phyloP scores from a whole-genome alignment of 106 monocot species.

The Apostasia ramifera region DNA sequence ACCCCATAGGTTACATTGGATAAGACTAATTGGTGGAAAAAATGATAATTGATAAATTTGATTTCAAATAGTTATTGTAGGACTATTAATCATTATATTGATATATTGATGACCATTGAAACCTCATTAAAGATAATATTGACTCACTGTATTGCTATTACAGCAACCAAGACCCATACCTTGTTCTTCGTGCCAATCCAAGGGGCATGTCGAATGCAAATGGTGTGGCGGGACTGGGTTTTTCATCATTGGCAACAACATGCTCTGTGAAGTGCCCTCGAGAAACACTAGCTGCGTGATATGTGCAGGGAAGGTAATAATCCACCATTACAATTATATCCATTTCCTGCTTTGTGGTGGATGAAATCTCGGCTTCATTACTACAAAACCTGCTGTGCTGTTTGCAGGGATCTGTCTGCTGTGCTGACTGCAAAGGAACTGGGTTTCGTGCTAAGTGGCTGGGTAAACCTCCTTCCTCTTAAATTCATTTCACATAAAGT shows the following conservation, averaged over 20 bases:
- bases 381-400: neutral
- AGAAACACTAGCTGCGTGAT: conserved; percentile 82
- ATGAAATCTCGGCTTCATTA: neutral
- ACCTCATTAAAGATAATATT: neutral
- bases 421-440: conserved; percentile 85
- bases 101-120: too few relatives aligned
- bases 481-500: neutral
- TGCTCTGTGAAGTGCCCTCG: conserved; percentile 92
- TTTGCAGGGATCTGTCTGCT: conserved; percentile 57
- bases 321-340: neutral
- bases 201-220: conserved; percentile 71
- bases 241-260: conserved; percentile 84
- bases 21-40: too few relatives aligned
- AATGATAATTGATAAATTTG: too few relatives aligned
- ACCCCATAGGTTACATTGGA: too few relatives aligned
- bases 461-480: conserved; percentile 32
- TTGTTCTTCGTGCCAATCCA: conserved; percentile 76
- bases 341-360: neutral
- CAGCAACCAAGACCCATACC: conserved; percentile 87
- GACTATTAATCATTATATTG: too few relatives aligned
- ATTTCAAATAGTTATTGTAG: too few relatives aligned
- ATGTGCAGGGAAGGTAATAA: conserved; percentile 67
- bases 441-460: conserved; percentile 93
- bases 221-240: conserved; percentile 95
- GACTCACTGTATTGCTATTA: neutral